A percentile compares a stretch with the other conserved stretches of the same genome.
Conservation (phyloP, 2,329 filamentous ascomycete species). For the Monilinia fructicola region DNA sequence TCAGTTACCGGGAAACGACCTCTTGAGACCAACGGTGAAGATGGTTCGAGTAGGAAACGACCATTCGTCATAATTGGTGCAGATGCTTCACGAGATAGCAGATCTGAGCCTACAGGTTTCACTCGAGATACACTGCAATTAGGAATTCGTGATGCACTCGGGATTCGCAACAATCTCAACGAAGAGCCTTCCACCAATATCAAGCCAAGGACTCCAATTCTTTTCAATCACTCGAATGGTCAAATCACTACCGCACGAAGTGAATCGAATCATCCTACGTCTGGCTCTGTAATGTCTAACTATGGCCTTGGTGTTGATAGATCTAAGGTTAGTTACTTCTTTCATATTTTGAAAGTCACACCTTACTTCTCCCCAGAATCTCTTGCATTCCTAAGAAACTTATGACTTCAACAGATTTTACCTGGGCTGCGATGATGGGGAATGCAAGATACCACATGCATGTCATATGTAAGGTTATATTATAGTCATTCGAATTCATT, state of each 20-base stretch:
- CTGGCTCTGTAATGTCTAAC: neutral
- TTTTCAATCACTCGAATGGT: conserved; percentile 7
- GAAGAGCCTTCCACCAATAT: neutral
- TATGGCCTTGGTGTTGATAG: neutral
- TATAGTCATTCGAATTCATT: too few relatives aligned
- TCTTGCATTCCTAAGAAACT: neutral
- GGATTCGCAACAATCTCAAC: neutral
- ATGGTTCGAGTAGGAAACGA: conserved; percentile 1
- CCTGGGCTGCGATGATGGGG: neutral
- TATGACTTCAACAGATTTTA: conserved; percentile 11
- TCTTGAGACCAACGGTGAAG: neutral
- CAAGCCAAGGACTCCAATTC: neutral
- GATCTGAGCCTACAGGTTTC: neutral
- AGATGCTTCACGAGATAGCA: neutral
- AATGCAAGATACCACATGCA: conserved; percentile 5
- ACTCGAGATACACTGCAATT: neutral
- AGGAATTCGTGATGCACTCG: neutral
- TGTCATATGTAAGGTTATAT: too few relatives aligned
- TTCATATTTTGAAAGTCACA: neutral
- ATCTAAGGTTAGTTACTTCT: neutral
- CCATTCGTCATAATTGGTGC: conserved; percentile 4
- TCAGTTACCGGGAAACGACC: neutral
- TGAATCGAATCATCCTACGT: neutral
- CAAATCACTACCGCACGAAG: neutral
- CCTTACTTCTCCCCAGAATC: neutral